phyloP scores from a whole-genome alignment of 2,329 filamentous ascomycete species.

The Cercospora brassicicola region DNA sequence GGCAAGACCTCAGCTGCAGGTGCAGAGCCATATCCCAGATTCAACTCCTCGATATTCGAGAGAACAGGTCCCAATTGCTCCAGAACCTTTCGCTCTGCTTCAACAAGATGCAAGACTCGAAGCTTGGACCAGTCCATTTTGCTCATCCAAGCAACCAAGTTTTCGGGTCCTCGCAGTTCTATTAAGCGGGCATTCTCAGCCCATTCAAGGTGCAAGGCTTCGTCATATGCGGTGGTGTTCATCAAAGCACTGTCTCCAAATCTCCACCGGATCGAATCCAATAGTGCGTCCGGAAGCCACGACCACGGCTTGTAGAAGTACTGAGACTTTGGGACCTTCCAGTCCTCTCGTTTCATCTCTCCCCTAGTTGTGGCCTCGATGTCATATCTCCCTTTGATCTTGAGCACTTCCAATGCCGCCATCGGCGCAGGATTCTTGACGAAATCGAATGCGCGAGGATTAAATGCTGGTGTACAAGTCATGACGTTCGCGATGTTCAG shows the following conservation, averaged over 20 bases:
- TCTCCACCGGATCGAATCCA: neutral
- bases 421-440: neutral
- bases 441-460: neutral
- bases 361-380: neutral
- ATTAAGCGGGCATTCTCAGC: neutral
- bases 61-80: neutral
- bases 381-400: neutral
- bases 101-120: neutral
- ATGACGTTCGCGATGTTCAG: neutral
- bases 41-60: neutral
- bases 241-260: neutral
- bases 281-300: neutral
- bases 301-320: neutral
- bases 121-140: neutral
- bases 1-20: neutral
- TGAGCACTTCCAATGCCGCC: neutral
- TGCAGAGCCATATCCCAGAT: neutral
- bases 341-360: neutral
- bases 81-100: neutral
- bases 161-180: neutral
- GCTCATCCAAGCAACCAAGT: neutral
- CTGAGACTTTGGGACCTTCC: neutral
- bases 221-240: neutral
- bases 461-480: neutral
- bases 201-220: neutral